Base-by-base conservation (phyloP, 2,329 filamentous ascomycete species). In the Fusarium avenaceum region DNA sequence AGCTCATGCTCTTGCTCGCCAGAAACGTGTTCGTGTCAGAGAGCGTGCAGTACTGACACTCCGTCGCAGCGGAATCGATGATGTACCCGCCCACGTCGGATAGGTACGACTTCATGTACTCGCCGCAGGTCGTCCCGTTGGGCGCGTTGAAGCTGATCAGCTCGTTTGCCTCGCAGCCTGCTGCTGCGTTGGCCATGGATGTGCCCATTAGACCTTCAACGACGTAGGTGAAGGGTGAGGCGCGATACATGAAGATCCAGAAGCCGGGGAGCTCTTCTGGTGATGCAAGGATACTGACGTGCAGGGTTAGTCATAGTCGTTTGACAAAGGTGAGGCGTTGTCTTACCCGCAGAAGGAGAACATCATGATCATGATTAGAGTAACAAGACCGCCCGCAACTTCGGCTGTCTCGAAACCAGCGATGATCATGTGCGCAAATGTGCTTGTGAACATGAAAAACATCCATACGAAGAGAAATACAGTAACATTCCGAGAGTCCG, bases 241-340 rank as follows among this genome's bases (percentile, higher is more conserved):
- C 80, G 38, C 90, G 86, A 76, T 93, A 92, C 87, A 92, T 89
- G 82, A 91, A 92, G 69, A 89, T 87, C 92, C 92, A 94, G 82
- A 93, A 93, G 4, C 86, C 81, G 0, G 92, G 90, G n/a, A 94
- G 84, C 3, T 82, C 79, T 1, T 77, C 75, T 1, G 89, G 89
- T 3, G 82, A 79, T 7, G 88, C 88, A 49, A 93, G 82, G 33
- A 93, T 87, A 80, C 87, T 83, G 53, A 77, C 67, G 35, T 63
- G 7, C 9, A 24, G 17, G 28, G 58, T 67, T 7, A 57, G 51
- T 4, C 6, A 17, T 10, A 7, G n/a, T 2, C 6, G 9, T 6
- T 17, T 2, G 4, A 6, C 4, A 4, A 1, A 22, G 7, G 0
- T 6, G 10, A 19, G 38, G 10, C 5, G 1, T 60, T 6, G 2